These are phyloP conservation scores for Suaeda aralocaspica DNA, from an alignment of 148 eudicot species.

Conservation along the genomic window DNA sequence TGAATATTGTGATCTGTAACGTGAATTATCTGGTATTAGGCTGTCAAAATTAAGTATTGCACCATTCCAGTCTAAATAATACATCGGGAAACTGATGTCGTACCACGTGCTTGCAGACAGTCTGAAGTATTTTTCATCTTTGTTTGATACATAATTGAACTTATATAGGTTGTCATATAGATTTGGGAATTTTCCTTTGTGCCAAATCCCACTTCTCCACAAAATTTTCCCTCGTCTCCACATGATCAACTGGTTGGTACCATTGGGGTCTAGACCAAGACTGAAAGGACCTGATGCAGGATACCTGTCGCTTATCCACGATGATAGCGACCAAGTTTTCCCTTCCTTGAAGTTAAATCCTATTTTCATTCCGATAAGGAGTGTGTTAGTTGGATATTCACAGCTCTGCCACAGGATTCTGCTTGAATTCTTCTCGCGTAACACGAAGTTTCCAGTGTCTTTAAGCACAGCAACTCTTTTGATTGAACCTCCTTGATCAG, in stretches of 20 bases:
- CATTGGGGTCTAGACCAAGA: constrained; percentile 26
- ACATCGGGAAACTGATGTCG: constrained; percentile 2
- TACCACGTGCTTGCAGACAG: constrained; percentile 6
- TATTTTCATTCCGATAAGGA: constrained; percentile 37
- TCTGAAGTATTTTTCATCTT: constrained; percentile 23
- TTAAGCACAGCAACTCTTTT: constrained; percentile 20
- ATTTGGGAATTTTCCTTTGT: constrained; percentile 15
- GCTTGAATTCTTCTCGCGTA: constrained; percentile 16
- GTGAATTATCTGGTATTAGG: too few species aligned
- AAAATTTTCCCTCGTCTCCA: constrained; percentile 29
- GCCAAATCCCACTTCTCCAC: constrained; percentile 34
- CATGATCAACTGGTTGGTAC: constrained; percentile 26
- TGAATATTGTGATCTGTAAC: background rate
- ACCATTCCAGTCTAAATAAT: constrained; percentile 8
- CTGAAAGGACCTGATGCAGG: constrained; percentile 32
- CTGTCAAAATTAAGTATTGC: background rate
- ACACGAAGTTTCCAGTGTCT: constrained; percentile 26
- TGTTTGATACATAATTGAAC: constrained; percentile 24
- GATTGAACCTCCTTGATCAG: background rate
- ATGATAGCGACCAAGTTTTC: constrained; percentile 24
- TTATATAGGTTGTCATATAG: constrained; percentile 15
- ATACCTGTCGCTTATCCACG: constrained; percentile 26
- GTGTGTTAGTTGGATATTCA: constrained; percentile 32
- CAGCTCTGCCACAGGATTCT: constrained; percentile 38
- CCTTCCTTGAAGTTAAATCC: constrained; percentile 29